Conservation (phyloP, 768 basidiomycete genomes). For the Mycena belliarum region DNA sequence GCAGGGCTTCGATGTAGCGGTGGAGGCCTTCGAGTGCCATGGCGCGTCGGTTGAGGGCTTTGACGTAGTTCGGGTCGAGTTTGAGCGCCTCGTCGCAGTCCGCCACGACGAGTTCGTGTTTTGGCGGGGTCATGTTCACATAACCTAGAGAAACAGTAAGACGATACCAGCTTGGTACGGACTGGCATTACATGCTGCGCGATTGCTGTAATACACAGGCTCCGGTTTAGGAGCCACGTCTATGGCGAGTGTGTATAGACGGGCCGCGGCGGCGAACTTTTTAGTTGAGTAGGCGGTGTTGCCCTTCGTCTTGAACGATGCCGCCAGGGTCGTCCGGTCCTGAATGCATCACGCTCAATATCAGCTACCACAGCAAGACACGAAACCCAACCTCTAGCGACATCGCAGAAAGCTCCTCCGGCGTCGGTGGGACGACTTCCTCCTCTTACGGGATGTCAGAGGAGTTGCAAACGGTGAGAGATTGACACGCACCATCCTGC, state of each 20-base stretch:
- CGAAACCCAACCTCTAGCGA: constrained; percentile 52
- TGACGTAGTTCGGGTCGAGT: constrained; percentile 84
- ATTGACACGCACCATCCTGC: constrained; percentile 23
- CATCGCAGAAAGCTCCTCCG: constrained; percentile 59
- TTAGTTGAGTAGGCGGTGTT: constrained; percentile 69
- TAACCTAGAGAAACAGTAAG: constrained; percentile 57
- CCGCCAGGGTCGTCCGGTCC: constrained; percentile 68
- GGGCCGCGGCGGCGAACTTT: constrained; percentile 59
- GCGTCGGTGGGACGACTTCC: constrained; percentile 37
- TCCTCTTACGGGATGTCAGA: constrained; percentile 36
- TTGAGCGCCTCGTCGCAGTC: constrained; percentile 90
- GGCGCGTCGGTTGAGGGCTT: constrained; percentile 88
- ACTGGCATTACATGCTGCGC: constrained; percentile 81
- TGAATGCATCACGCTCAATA: constrained; percentile 27
- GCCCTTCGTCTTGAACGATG: constrained; percentile 67
- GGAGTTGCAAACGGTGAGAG: constrained; percentile 18
- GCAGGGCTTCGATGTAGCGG: constrained; percentile 71
- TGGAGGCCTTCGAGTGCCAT: constrained; percentile 79
- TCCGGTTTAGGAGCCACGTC: constrained; percentile 75
- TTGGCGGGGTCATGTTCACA: constrained; percentile 85
- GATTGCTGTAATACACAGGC: constrained; percentile 94
- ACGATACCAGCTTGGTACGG: not conserved
- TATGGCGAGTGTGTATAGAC: constrained; percentile 76
- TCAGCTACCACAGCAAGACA: not conserved
- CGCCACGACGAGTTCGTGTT: constrained; percentile 76